Conservation (phyloP, 2,329 filamentous ascomycete species). For the Colletotrichum theobromicola region DNA sequence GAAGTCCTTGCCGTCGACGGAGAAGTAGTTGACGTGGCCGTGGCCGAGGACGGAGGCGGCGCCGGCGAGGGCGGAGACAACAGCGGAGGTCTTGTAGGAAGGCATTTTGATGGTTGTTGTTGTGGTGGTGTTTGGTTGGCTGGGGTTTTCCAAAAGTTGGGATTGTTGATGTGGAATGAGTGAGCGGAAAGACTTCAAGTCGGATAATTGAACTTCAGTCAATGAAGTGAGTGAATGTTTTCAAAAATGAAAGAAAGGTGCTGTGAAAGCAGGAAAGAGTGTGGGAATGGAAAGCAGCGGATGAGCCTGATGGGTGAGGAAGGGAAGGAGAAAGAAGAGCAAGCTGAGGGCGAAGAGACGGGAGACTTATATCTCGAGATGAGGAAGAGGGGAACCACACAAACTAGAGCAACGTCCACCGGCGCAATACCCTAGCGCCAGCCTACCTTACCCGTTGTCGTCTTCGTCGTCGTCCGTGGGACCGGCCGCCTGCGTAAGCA, state of each 20-base stretch:
- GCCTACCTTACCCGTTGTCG: neutral
- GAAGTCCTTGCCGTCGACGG: constrained; percentile 34
- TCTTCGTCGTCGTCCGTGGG: neutral
- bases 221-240: constrained; percentile 19
- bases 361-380: constrained; percentile 20
- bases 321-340: neutral
- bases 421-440: neutral
- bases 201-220: constrained; percentile 20
- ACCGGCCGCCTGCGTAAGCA: neutral
- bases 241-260: constrained; percentile 18
- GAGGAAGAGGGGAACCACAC: neutral
- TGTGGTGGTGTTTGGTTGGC: neutral
- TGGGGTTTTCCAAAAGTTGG: constrained; percentile 7
- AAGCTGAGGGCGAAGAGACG: neutral
- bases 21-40: constrained; percentile 34
- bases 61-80: constrained; percentile 25
- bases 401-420: neutral
- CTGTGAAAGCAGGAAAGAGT: constrained; percentile 19
- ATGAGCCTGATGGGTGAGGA: constrained; percentile 15
- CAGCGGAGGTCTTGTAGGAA: constrained; percentile 23
- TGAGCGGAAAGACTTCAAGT: constrained; percentile 17
- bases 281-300: constrained; percentile 20
- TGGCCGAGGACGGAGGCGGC: constrained; percentile 31
- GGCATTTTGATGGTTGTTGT: constrained; percentile 23
- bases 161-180: neutral